phyloP scores from a whole-genome alignment of 2,329 filamentous ascomycete species.

The Talaromyces sp. region DNA sequence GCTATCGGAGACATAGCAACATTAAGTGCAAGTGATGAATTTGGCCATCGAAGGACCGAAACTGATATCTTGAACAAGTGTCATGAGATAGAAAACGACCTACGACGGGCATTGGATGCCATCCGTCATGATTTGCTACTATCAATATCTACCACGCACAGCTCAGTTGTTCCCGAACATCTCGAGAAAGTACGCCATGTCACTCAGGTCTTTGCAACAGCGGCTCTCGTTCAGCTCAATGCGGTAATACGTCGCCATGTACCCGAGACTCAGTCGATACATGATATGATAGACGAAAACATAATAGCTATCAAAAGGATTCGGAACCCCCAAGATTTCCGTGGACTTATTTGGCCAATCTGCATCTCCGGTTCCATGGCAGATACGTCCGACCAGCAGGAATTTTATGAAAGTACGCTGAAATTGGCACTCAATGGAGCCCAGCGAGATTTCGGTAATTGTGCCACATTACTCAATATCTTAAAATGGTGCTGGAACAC shows the following conservation, averaged over 20 bases:
- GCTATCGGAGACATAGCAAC: slow-evolving; percentile 18
- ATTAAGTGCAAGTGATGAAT: slow-evolving; percentile 2
- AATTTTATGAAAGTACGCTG: slow-evolving; percentile 14
- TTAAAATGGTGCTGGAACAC: slow-evolving; percentile 14
- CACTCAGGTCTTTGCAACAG: slow-evolving; percentile 8
- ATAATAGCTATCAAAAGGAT: slow-evolving; percentile 11
- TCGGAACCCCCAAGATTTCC: slow-evolving; percentile 8
- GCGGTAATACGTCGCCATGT: not conserved
- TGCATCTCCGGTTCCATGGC: slow-evolving; percentile 21
- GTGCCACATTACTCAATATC: slow-evolving; percentile 8
- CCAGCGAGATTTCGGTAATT: slow-evolving; percentile 19
- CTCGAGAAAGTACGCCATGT: not conserved
- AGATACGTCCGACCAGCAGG: slow-evolving; percentile 11
- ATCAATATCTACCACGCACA: not conserved
- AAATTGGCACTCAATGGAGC: slow-evolving; percentile 19
- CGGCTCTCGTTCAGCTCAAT: slow-evolving; percentile 3
- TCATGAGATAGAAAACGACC: not conserved
- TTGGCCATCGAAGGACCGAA: not conserved
- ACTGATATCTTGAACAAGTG: not conserved
- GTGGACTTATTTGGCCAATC: slow-evolving; percentile 20
- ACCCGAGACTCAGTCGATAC: not conserved
- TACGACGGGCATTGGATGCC: not conserved
- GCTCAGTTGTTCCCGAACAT: not conserved
- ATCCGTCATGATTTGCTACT: not conserved
- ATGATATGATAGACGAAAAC: not conserved